Percentiles rank a stretch among this genome's conserved stretches.
phyloP scores from a whole-genome alignment of 441 rosid species.

The Adansonia grandidieri region DNA sequence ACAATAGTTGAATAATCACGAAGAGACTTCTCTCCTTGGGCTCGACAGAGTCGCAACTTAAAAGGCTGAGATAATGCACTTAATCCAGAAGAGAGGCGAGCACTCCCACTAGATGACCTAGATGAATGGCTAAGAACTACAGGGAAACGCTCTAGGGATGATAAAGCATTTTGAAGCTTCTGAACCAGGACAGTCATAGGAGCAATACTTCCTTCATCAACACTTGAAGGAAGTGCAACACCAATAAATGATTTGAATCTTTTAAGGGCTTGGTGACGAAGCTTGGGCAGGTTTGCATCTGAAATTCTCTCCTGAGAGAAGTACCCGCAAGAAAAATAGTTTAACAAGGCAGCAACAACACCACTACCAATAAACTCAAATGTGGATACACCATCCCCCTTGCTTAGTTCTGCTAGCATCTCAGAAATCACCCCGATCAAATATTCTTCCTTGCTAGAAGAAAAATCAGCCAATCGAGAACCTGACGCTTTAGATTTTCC shows the following conservation, averaged over 20 bases:
- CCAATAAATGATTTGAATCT: slow-evolving; percentile 80
- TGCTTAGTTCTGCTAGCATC: slow-evolving; percentile 84
- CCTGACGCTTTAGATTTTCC: slow-evolving; percentile 89
- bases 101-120: slow-evolving; percentile 88
- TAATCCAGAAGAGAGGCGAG: slow-evolving; percentile 95
- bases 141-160: slow-evolving; percentile 96
- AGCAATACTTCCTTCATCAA: slow-evolving; percentile 55
- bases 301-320: slow-evolving; percentile 84
- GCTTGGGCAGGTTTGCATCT: slow-evolving; percentile 75
- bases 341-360: slow-evolving; percentile 90
- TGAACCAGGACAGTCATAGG: slow-evolving; percentile 89
- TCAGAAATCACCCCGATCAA: slow-evolving; percentile 81
- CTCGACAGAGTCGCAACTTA: slow-evolving; percentile 97
- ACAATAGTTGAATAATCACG: slow-evolving; percentile 97
- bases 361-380: slow-evolving; percentile 99
- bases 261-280: slow-evolving; percentile 83
- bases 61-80: slow-evolving; percentile 96
- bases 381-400: slow-evolving; percentile 99
- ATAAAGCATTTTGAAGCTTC: slow-evolving; percentile 97
- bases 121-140: slow-evolving; percentile 95
- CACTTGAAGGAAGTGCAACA: slow-evolving; percentile 72
- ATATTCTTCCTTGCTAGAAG: slow-evolving; percentile 80
- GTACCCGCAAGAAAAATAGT: slow-evolving; percentile 88
- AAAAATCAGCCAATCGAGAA: slow-evolving; percentile 56
- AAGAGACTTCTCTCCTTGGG: slow-evolving; percentile 88